Percentiles rank a stretch among this genome's conserved stretches.
phyloP scores from a whole-genome alignment of 768 basidiomycete species.

The Leccinum truebloodii region DNA sequence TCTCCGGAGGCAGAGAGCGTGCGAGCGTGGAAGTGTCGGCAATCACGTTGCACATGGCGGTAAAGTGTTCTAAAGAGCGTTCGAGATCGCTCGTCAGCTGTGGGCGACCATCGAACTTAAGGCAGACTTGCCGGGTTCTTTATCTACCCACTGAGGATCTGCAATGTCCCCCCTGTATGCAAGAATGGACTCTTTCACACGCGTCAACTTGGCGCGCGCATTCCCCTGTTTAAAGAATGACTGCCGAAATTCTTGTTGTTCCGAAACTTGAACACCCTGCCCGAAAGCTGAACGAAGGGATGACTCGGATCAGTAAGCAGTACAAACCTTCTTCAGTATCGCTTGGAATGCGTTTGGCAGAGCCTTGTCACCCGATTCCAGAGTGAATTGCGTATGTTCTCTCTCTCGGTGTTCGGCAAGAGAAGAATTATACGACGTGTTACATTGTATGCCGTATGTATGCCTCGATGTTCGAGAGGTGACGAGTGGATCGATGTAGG shows the following conservation, averaged over 20 bases:
- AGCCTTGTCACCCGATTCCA: slow-evolving; percentile 27
- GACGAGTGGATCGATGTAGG: slow-evolving; percentile 47
- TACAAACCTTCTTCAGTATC: slow-evolving; percentile 36
- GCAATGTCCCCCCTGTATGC: slow-evolving; percentile 17
- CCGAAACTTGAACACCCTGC: slow-evolving; percentile 19
- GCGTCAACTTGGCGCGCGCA: background rate
- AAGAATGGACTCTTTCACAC: slow-evolving; percentile 4
- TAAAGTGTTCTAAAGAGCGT: slow-evolving; percentile 5
- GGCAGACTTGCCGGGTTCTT: slow-evolving; percentile 11
- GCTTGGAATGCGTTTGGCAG: slow-evolving; percentile 38
- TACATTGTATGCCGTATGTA: slow-evolving; percentile 39
- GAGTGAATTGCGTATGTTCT: slow-evolving; percentile 17
- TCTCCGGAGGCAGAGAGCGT: background rate
- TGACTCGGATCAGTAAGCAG: fast-evolving
- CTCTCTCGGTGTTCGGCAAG: slow-evolving; percentile 41
- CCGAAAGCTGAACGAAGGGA: background rate
- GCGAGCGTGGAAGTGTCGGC: slow-evolving; percentile 12
- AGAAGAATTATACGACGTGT: slow-evolving; percentile 25
- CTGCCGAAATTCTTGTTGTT: slow-evolving; percentile 22
- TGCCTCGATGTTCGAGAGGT: slow-evolving; percentile 42
- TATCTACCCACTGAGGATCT: slow-evolving; percentile 15
- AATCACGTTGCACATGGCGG: slow-evolving; percentile 13
- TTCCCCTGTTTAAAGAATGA: background rate
- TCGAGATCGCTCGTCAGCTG: background rate
- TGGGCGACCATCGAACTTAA: too few species aligned